Base-by-base conservation (phyloP, 2,329 filamentous ascomycete species). In the Talaromyces sp. region DNA sequence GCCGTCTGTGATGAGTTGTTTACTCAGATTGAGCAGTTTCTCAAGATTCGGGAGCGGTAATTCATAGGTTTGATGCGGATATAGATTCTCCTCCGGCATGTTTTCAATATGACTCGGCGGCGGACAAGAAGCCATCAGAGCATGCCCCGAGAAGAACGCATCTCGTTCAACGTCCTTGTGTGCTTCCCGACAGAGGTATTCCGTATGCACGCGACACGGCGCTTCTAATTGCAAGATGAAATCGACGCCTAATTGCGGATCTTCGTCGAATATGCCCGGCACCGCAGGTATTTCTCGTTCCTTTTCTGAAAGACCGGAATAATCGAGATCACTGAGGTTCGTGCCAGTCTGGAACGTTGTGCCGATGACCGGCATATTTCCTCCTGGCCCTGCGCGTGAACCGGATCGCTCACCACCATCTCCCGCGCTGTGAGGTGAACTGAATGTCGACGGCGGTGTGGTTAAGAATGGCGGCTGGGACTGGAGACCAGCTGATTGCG, bases 121-220 rank as follows among this genome's bases (percentile, higher is more conserved):
- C 56, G 94, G 93, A 74, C 92, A 96, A 17, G 91, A 91, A 17
- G 92, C 91, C 94, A 98, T 98, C 70, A 98, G 83, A 4, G 92
- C 93, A 77, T 99, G 95, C 47, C 94, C 95, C 69, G 91, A 94
- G 49, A 91, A 79, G 73, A 77, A 84, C 66, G 90, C 87, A 70
- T 85, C 85, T 69, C 90, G 89, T 62, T 85, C 81, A 64, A 87
- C 77, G 69, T 85, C 80, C 58, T 81, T 78, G 68, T 82, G 66
- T 61, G 81, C 78, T 80, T 93, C 88, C 86, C 96, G 96, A 83
- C 95, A 98, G 61, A 93, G 92, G 76, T 90, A 91, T 82, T 97
- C 93, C 78, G 96, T 78, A 58, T 78, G 76, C 65, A 75, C 75
- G 40, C 76, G 76, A 65, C 76, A 78, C 0, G 76, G 76, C 5